Evolutionary conservation across 345 rosid species (phyloP).

Genomic region (Aquilaria yunnanensis): DNA sequence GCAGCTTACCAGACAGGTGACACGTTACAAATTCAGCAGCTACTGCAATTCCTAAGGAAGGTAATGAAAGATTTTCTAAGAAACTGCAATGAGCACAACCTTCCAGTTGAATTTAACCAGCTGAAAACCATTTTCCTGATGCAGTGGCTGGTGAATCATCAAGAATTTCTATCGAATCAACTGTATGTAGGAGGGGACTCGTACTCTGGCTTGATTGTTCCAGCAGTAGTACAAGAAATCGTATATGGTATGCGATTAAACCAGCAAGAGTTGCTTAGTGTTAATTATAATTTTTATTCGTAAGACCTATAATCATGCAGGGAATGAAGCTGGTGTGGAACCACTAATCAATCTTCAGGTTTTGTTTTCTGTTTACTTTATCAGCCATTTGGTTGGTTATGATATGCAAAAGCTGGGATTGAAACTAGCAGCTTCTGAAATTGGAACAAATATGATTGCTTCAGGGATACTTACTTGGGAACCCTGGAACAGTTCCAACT

Average conservation of each 20-base stretch:
- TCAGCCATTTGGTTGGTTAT: no score
- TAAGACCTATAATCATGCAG: constrained; percentile 2
- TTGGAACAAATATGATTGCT: no score
- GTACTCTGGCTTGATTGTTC: constrained; percentile 39
- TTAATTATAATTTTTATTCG: no score
- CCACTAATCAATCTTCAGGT: constrained; percentile 25
- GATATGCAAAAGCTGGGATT: no score
- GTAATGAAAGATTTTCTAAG: not conserved
- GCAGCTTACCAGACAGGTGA: constrained; percentile 14
- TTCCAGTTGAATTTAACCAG: no score
- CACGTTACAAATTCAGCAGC: constrained; percentile 5
- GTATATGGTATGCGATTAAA: constrained; percentile 9
- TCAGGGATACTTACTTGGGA: constrained; percentile 28
- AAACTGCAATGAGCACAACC: not conserved
- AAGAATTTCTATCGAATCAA: constrained; percentile 21
- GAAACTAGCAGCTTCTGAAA: no score
- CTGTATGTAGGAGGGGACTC: constrained; percentile 42
- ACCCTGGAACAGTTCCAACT: constrained; percentile 17
- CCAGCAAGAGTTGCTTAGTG: not conserved
- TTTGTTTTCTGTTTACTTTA: no score
- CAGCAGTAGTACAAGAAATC: constrained; percentile 11
- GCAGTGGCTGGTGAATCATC: constrained; percentile 37
- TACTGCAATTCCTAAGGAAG: constrained; percentile 20
- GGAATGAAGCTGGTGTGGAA: constrained; percentile 8
- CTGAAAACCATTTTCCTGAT: not conserved